Percentiles rank a stretch among this genome's conserved stretches.
Conservation (phyloP, 2,329 filamentous ascomycete species). For the Chrysoporthe austroafricana region DNA sequence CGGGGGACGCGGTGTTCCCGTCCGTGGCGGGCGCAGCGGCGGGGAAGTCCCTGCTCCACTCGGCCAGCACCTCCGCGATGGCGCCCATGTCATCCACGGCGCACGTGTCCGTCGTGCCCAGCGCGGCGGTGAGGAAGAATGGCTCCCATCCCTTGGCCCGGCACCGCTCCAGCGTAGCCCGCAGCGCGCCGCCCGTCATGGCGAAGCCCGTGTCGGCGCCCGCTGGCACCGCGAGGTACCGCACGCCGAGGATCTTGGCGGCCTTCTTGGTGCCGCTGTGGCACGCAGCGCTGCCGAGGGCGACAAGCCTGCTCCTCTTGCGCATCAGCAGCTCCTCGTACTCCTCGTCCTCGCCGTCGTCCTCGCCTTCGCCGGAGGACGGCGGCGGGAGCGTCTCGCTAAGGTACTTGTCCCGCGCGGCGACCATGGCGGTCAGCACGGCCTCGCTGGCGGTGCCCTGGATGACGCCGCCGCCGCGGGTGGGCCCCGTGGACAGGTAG, state of each 20-base stretch:
- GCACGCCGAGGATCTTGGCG: slow-evolving; percentile 82
- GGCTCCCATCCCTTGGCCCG: slow-evolving; percentile 74
- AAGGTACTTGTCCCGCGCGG: slow-evolving; percentile 80
- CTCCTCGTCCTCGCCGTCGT: slow-evolving; percentile 53
- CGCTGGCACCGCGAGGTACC: slow-evolving; percentile 72
- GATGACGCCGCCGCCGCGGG: slow-evolving; percentile 84
- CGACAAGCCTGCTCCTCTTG: slow-evolving; percentile 74
- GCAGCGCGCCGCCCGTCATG: slow-evolving; percentile 68
- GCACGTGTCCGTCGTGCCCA: slow-evolving; percentile 88
- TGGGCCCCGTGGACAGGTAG: slow-evolving; percentile 74
- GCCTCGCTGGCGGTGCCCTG: slow-evolving; percentile 90
- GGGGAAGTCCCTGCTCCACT: slow-evolving; percentile 34
- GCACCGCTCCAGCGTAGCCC: slow-evolving; percentile 65
- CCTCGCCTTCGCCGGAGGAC: slow-evolving; percentile 37
- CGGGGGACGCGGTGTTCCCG: background rate
- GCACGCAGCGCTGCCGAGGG: slow-evolving; percentile 76
- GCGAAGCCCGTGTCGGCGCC: slow-evolving; percentile 66
- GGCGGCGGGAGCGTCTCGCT: slow-evolving; percentile 55
- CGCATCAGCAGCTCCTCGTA: slow-evolving; percentile 72
- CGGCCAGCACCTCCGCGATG: slow-evolving; percentile 58
- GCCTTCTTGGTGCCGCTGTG: slow-evolving; percentile 89
- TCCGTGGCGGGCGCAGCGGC: slow-evolving; percentile 30
- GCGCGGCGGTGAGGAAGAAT: slow-evolving; percentile 81
- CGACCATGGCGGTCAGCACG: slow-evolving; percentile 83
- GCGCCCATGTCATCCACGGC: slow-evolving; percentile 80